Percentiles rank a stretch among this genome's conserved stretches.
These are phyloP conservation scores for Gossypium anomalum DNA, from an alignment of 345 rosid species.

Conservation along the genomic window DNA sequence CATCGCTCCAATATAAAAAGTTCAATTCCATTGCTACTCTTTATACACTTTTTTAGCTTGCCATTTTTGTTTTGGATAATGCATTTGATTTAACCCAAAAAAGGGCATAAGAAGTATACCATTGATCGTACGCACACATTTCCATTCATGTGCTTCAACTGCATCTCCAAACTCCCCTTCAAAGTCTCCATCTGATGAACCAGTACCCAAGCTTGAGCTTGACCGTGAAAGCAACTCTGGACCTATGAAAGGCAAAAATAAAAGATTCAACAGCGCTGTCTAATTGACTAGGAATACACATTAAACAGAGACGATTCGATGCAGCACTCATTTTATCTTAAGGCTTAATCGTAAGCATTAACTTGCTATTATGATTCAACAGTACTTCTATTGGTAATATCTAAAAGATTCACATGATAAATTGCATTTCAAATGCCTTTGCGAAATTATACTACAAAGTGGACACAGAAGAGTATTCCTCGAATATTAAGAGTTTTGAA, in stretches of 20 bases:
- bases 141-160: conserved; percentile 81
- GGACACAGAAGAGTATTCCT: not conserved
- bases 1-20: not conserved
- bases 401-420: not conserved
- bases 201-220: conserved; percentile 50
- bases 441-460: not conserved
- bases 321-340: not conserved
- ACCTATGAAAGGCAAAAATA: conserved; percentile 43
- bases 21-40: not conserved
- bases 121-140: conserved; percentile 78
- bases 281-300: not conserved
- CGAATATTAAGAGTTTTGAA: not conserved
- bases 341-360: not conserved
- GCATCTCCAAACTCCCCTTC: conserved; percentile 83
- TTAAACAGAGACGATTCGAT: no score
- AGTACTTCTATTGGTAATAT: not conserved
- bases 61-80: not conserved
- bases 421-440: not conserved
- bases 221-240: conserved; percentile 78
- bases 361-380: not conserved
- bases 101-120: conserved; percentile 33
- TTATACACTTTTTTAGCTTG: not conserved
- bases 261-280: not conserved
- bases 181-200: conserved; percentile 39
- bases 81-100: not conserved